Evolutionary conservation across 2,329 filamentous ascomycete species (phyloP), one percentile per base, ranked within the genome.

Genomic region (Lachnellula suecica): DNA sequence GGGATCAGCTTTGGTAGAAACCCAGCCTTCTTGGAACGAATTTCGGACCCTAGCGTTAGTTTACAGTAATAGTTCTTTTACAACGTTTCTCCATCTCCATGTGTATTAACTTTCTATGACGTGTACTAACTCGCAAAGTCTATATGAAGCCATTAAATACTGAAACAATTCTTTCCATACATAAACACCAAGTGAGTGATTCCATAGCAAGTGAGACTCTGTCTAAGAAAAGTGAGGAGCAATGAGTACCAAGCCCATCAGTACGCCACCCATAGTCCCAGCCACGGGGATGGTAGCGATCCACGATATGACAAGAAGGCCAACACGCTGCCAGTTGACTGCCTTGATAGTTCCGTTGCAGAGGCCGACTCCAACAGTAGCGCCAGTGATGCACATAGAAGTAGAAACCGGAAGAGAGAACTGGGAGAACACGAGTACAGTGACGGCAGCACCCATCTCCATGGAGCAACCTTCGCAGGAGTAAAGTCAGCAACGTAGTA

Each of bases 401-500:
- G 86, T 91, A 0, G 87, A 91, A 24, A 91, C 87, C 34, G 88
- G 88, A 0, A 91, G 83, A 1, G 80, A 82, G 75, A 79, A 89
- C 67, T 89, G 87, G 0, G 86, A 89, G 76, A 89, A 89, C 67
- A 91, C 71, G 22, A 91, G 80, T 54, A 91, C 82, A 9, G 88
- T 91, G 60, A 91, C 83, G 60, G 88, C 86, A 41, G 88, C 87
- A 43, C 88, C 88, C 80, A 91, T 81, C 68, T 91, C 88, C 87
- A 91, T 91, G 46, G 85, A 89, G 62, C 74, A 88, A 47, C 75
- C n/a, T n/a, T n/a, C n/a, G n/a, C n/a, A n/a, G n/a, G n/a, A n/a
- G n/a, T n/a, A n/a, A n/a, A n/a, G n/a, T n/a, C n/a, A n/a, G n/a
- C n/a, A n/a, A n/a, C n/a, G n/a, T n/a, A n/a, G n/a, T n/a, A n/a